Percentiles rank a stretch among this genome's conserved stretches.
These are phyloP conservation scores for Fusarium buxicola DNA, from an alignment of 2,329 filamentous ascomycete species.

Conservation along the genomic window DNA sequence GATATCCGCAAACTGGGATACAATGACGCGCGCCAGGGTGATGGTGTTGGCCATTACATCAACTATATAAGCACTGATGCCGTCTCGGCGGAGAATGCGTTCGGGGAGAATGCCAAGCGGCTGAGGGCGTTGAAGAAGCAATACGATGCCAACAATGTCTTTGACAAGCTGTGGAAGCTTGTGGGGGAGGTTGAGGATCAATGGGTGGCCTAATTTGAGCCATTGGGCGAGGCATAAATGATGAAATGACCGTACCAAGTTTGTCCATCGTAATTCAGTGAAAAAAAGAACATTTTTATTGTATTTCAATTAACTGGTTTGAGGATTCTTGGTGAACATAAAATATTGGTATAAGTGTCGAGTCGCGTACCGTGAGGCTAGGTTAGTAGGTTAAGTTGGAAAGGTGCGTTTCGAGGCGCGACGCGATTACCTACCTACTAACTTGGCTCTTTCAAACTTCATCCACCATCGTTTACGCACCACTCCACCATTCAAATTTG, in stretches of 20 bases:
- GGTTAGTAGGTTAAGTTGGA: too few relatives aligned
- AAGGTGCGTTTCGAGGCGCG: too few relatives aligned
- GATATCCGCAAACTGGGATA: conserved; percentile 36
- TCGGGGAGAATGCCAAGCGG: conserved; percentile 31
- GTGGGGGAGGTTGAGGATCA: conserved; percentile 34
- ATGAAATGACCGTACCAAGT: neutral
- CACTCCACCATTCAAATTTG: neutral
- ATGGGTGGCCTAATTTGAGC: conserved; percentile 18
- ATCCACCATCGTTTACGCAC: neutral
- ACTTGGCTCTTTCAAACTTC: conserved; percentile 7
- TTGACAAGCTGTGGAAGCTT: conserved; percentile 42
- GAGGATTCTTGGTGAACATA: neutral
- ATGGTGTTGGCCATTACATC: conserved; percentile 38
- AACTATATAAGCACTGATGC: conserved; percentile 32
- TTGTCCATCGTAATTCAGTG: neutral
- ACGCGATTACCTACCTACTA: too few relatives aligned
- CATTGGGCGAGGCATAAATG: neutral
- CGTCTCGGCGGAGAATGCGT: conserved; percentile 36
- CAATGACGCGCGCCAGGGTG: conserved; percentile 27
- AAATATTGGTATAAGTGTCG: neutral
- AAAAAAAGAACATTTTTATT: neutral
- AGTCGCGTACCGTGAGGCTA: neutral
- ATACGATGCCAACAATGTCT: conserved; percentile 38
- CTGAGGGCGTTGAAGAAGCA: conserved; percentile 35
- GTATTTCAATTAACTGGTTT: neutral